Base-by-base conservation (phyloP, 176 grass and related monocot genomes). In the Rhynchospora breviuscula region DNA sequence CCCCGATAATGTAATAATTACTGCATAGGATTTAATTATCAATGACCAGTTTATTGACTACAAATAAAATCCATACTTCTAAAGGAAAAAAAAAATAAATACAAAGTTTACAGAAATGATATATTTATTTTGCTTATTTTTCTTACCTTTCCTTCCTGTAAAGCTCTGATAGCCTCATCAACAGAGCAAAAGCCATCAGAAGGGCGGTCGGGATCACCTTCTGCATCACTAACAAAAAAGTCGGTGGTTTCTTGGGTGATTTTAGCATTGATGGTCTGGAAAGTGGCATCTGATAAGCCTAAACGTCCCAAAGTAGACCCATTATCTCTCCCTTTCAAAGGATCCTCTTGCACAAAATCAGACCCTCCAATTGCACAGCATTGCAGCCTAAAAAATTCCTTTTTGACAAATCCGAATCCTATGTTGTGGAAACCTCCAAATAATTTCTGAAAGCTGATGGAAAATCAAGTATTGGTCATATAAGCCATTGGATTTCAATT, bases 181-280 rank as follows among this genome's bases (percentile, higher is more conserved):
- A 98, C 81, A 0, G 96, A 95, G 25, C 85, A 93, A 86, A 93
- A 98, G 48, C 93, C 90, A 1, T 95, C 88, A 0, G 91, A 91
- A 51, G 96, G 96, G 68, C 90, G 88, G 79, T 93, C 96, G 0
- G 93, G 96, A 9, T 98, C 93, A 31, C 88, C 86, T 77, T 95
- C 96, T 4, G 91, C 84, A 83, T 98, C 96, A 10, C 91, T 98
- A 44, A 93, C 89, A 78, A 98, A 98, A 82, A 98, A 98, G 73
- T 88, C 91, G 0, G 75, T 59, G 12, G 88, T 98, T 86, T 93
- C 96, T 75, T 98, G 91, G 44, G 96, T 98, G 86, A 95, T 91
- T 87, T 98, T 61, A 59, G 92, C 91, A 82, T 84, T 93, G 33
- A 98, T 80, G 54, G 95, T 93, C 75, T 67, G 31, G 59, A 98